phyloP scores from a whole-genome alignment of 352 stramenopile species.

The Phytopythium kandeliae region DNA sequence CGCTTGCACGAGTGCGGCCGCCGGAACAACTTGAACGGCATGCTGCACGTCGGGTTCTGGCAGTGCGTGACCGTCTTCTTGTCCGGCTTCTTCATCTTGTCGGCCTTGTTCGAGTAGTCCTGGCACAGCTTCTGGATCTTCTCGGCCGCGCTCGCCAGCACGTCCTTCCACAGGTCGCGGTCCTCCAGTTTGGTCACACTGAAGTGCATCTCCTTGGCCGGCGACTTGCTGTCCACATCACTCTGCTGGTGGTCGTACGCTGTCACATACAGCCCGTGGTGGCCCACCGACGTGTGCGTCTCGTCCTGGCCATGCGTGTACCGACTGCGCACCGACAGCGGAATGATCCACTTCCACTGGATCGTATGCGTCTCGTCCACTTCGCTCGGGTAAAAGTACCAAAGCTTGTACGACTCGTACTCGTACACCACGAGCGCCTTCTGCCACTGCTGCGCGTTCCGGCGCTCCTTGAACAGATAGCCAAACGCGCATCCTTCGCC shows the following conservation, averaged over 20 bases:
- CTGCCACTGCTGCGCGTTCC: slow-evolving; percentile 61
- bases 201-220: slow-evolving; percentile 75
- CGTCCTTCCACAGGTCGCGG: slow-evolving; percentile 73
- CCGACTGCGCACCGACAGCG: slow-evolving; percentile 56
- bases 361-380: slow-evolving; percentile 77
- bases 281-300: slow-evolving; percentile 72
- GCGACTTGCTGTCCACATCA: slow-evolving; percentile 34
- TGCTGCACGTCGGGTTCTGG: slow-evolving; percentile 57
- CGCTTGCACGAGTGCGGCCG: slow-evolving; percentile 80
- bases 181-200: slow-evolving; percentile 84
- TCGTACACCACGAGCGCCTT: slow-evolving; percentile 85
- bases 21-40: slow-evolving; percentile 79
- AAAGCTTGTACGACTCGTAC: slow-evolving; percentile 83
- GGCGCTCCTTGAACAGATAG: slow-evolving; percentile 78
- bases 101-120: slow-evolving; percentile 56
- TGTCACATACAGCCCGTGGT: slow-evolving; percentile 79
- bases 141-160: slow-evolving; percentile 48
- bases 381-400: slow-evolving; percentile 87
- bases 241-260: slow-evolving; percentile 71
- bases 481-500: slow-evolving; percentile 82
- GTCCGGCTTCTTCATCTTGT: slow-evolving; percentile 79
- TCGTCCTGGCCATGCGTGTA: slow-evolving; percentile 86
- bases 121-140: slow-evolving; percentile 61
- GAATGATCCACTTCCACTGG: slow-evolving; percentile 86
- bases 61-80: slow-evolving; percentile 80